These are phyloP conservation scores for Leishmania gerbilli DNA, from an alignment of 208 protist genomes.

Conservation along the genomic window DNA sequence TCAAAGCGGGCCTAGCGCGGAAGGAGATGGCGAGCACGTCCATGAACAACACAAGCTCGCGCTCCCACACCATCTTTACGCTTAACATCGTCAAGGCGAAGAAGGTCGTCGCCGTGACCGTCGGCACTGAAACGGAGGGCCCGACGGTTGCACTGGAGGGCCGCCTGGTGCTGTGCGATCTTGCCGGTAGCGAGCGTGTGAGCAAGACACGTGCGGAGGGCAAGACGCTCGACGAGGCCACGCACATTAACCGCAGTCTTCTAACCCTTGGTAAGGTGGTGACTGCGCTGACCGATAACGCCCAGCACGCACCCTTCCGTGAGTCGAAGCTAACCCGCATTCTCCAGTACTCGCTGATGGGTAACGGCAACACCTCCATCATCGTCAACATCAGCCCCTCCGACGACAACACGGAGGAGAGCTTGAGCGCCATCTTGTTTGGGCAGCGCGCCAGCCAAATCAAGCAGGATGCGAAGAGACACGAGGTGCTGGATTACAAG, in stretches of 20 bases:
- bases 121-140: constrained; percentile 10
- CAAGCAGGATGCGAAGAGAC: constrained; percentile 88
- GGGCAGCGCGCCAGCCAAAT: constrained; percentile 94
- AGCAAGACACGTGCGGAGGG: constrained; percentile 93
- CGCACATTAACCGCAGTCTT: constrained; percentile 97
- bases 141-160: constrained; percentile 69
- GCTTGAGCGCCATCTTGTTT: constrained; percentile 86
- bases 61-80: constrained; percentile 94
- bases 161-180: constrained; percentile 96
- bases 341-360: constrained; percentile 91
- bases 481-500: constrained; percentile 94
- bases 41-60: constrained; percentile 92
- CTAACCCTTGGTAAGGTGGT: constrained; percentile 92
- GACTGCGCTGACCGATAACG: constrained; percentile 78
- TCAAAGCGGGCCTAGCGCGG: constrained; percentile 74
- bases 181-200: constrained; percentile 96
- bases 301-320: constrained; percentile 87
- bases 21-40: constrained; percentile 91
- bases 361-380: constrained; percentile 91
- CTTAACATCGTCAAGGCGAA: constrained; percentile 84
- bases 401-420: constrained; percentile 88
- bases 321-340: constrained; percentile 96
- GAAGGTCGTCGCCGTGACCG: constrained; percentile 44
- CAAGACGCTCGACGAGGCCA: constrained; percentile 93
- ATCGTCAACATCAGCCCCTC: constrained; percentile 91